phyloP scores from a whole-genome alignment of 805 yeast genomes.

The Metschnikowia drakensbergensis region DNA sequence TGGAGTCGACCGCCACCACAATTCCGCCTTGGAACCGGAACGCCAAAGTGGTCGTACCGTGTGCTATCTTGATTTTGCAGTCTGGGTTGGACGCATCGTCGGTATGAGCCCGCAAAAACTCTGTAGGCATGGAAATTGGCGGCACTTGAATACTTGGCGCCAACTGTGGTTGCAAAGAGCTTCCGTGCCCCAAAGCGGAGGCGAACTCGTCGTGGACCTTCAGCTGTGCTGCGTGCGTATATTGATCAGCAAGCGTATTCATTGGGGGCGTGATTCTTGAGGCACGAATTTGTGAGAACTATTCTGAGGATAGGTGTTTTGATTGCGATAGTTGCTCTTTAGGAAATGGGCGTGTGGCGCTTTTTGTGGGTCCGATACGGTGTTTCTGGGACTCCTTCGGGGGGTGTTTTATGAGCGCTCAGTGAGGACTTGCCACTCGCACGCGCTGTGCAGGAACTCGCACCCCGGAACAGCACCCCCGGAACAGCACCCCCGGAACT shows the following conservation, averaged over 20 bases:
- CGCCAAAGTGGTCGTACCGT: conserved; percentile 98
- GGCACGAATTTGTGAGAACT: not conserved
- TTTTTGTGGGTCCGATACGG: not conserved
- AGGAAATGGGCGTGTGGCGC: not conserved
- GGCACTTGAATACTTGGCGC: conserved; percentile 72
- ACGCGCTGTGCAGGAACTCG: conserved; percentile 10
- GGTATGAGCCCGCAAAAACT: conserved; percentile 94
- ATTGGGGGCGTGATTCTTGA: conserved; percentile 14
- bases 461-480: too few relatives aligned
- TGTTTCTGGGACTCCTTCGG: not conserved
- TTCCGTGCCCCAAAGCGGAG: conserved; percentile 21
- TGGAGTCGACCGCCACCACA: conserved; percentile 92
- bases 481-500: too few relatives aligned
- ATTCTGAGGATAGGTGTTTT: not conserved
- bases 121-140: conserved; percentile 84
- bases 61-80: conserved; percentile 93
- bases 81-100: conserved; percentile 92
- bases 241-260: conserved; percentile 40
- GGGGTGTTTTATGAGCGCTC: conserved; percentile 1
- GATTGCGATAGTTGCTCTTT: not conserved
- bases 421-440: conserved; percentile 5
- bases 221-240: conserved; percentile 29
- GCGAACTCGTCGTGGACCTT: conserved; percentile 27
- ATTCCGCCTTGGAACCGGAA: conserved; percentile 96
- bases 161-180: conserved; percentile 28